phyloP scores from a whole-genome alignment of 495 filamentous ascomycete species.

The Monascus purpureus region DNA sequence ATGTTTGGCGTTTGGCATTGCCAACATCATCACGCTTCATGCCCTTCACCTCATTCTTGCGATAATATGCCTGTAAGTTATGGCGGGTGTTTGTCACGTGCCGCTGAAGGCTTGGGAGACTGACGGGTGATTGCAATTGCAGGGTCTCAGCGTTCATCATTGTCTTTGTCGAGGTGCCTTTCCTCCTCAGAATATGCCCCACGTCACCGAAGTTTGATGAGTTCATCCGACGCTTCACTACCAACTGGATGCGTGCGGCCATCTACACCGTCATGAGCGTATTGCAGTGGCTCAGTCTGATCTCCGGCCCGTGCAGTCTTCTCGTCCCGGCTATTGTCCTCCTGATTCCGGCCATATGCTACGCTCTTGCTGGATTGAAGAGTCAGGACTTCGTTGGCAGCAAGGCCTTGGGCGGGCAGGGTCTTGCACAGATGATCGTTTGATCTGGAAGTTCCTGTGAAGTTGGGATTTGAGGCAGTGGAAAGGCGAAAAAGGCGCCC shows the following conservation, averaged over 20 bases:
- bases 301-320: slow-evolving; percentile 45
- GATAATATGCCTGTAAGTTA: slow-evolving; percentile 69
- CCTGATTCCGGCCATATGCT: slow-evolving; percentile 63
- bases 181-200: slow-evolving; percentile 94
- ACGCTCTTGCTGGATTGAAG: slow-evolving; percentile 71
- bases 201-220: slow-evolving; percentile 80
- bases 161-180: slow-evolving; percentile 92
- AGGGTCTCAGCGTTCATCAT: slow-evolving; percentile 74
- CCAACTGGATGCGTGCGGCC: slow-evolving; percentile 93
- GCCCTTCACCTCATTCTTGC: slow-evolving; percentile 64
- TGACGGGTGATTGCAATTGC: no score
- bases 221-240: slow-evolving; percentile 82
- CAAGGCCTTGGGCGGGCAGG: slow-evolving; percentile 91
- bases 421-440: slow-evolving; percentile 98
- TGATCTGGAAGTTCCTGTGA: slow-evolving; percentile 21
- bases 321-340: slow-evolving; percentile 80
- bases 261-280: slow-evolving; percentile 72
- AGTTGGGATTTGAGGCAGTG: neutral
- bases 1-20: slow-evolving; percentile 88
- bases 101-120: no score
- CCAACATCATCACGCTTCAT: slow-evolving; percentile 65
- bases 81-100: neutral
- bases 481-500: neutral
- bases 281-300: slow-evolving; percentile 69
- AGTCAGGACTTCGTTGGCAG: slow-evolving; percentile 90